Base-by-base conservation (phyloP, 164 flowering plant species). In the Brasenia schreberi region DNA sequence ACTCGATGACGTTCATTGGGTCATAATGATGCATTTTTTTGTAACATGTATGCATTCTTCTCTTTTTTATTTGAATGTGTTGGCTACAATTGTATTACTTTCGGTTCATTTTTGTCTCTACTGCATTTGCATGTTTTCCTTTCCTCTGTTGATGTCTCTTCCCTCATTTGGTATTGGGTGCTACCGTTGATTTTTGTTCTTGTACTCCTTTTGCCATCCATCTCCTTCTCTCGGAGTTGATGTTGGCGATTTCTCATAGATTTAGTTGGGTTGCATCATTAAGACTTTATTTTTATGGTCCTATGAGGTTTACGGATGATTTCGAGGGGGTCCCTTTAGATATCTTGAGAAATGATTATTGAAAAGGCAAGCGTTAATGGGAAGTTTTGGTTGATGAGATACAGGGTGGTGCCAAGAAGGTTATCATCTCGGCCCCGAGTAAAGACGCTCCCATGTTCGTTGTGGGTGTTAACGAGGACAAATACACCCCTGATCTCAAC, bases 391-490 rank as follows among this genome's bases (percentile, higher is more conserved):
- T 18, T 53, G 39, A 33, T 56, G 43, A 43, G 43, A 39, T 1
- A 49, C 44, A 64, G 65, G 11, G 14, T 27, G 65, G 62, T 60
- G 62, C 62, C 7, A 60, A 60, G 62, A 60, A 60, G n/a, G 62
- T 60, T 14, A 18, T 60, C 5, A 60, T 60, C 7, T 60, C 62
- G 12, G 62, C 62, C n/a, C 62, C 62, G 7, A 11, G n/a, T 11
- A n/a, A 7, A 7, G 27, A 60, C 5, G 62, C 62, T n/a, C 62
- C 62, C 62, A 60, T 60, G 62, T 60, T 60, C n/a, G 62, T 60
- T 11, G 62, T 60, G n/a, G 62, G 62, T 60, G 62, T 60, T 11
- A 60, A 60, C n/a, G 62, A 60, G 27, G n/a, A 60, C n/a, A 18
- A 11, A 7, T 60, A 60, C 62, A 60, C 12, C 3, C 62, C 62